Base-by-base conservation (phyloP, 2,329 filamentous ascomycete species). In the Fusarium sp. region DNA sequence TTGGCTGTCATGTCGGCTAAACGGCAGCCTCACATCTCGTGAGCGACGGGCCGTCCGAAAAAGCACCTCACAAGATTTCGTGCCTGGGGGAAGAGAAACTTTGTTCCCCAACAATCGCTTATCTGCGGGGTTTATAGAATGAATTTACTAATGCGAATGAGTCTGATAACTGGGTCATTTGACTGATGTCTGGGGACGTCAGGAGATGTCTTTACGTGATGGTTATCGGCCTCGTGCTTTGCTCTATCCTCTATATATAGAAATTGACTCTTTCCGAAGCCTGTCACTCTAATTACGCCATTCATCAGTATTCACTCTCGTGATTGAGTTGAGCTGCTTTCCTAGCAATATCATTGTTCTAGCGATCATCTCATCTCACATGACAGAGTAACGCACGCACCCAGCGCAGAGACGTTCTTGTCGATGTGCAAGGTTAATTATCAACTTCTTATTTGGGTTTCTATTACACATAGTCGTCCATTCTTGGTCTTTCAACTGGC, bases 61-160 rank as follows among this genome's bases (percentile, higher is more conserved):
- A 58, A 58, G 20, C 22, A 22, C 33, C 33, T 58, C 56, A 58
- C 12, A 37, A 32, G 20, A 37, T 30, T 30, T 38, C 35, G 35
- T 27, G 20, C 33, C 45, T 47, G 59, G 43, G 25, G 32, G 57
- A 47, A 47, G 37, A 20, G 15, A 40, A 38, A 27, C 32, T 47
- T 59, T 60, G 40, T 72, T 61, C 61, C 56, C 59, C 43, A 50
- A 57, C 22, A 43, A 47, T 73, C 70, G 70, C 70, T 72, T 73
- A 72, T 72, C 70, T 72, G 70, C 66, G 70, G 70, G 70, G 70
- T 68, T 67, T 43, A 35, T 32, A 11, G 37, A 38, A 47, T 61
- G 63, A 40, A 14, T 73, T 72, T 66, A 73, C 70, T 72, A 73
- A 72, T 70, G 60, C 50, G 45, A 72, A 67, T 45, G 60, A 70